Percentiles rank a stretch among this genome's conserved stretches.
phyloP scores from a whole-genome alignment of 768 basidiomycete species.

The Thelephora ganbajun region DNA sequence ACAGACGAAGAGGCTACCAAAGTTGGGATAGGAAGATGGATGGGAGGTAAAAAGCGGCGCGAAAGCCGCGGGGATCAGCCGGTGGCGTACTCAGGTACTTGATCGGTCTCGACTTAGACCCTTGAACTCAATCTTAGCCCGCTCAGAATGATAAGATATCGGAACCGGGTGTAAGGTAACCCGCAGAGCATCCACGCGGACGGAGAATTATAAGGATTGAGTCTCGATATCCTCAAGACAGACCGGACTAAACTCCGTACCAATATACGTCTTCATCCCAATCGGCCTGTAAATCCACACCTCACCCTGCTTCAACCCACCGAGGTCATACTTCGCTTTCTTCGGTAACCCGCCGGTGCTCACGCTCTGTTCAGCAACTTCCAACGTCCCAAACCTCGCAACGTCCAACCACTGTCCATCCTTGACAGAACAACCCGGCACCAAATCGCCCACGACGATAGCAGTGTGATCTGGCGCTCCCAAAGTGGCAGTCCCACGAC shows the following conservation, averaged over 20 bases:
- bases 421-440: constrained; percentile 20
- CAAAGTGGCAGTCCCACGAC: constrained; percentile 18
- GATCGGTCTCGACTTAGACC: no score
- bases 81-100: no score
- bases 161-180: no score
- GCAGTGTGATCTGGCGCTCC: constrained; percentile 46
- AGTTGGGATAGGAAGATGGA: no score
- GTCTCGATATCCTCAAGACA: constrained; percentile 11
- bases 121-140: no score
- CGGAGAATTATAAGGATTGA: not conserved
- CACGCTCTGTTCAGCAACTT: constrained; percentile 41
- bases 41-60: no score
- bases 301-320: constrained; percentile 31
- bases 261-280: constrained; percentile 22
- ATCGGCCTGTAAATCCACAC: constrained; percentile 46
- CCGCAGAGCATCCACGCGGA: no score
- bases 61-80: no score
- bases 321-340: constrained; percentile 28
- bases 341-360: constrained; percentile 26
- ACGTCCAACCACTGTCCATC: constrained; percentile 27
- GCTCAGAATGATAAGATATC: no score
- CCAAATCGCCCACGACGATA: constrained; percentile 27
- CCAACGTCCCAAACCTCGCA: constrained; percentile 25
- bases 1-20: no score
- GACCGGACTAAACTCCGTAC: constrained; percentile 10